phyloP scores from a whole-genome alignment of 169 alveolate species.

The Eimeria tenella region DNA sequence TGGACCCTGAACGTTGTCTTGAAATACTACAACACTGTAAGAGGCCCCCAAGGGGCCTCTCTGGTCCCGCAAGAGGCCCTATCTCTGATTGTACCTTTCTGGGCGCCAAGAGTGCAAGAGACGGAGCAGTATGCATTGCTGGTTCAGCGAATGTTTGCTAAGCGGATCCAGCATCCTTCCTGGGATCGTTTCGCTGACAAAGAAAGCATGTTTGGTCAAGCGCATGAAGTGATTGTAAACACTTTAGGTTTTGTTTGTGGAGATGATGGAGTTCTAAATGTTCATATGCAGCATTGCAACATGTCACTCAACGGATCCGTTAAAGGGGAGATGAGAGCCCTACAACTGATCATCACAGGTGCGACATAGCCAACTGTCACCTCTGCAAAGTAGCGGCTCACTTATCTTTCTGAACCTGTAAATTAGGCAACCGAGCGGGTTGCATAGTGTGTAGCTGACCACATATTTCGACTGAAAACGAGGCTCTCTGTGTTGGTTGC shows the following conservation, averaged over 20 bases:
- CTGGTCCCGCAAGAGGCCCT: background rate
- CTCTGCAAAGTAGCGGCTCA: too few species aligned
- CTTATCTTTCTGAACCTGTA: background rate
- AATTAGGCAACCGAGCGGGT: background rate
- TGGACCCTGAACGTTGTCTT: background rate
- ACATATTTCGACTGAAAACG: too few species aligned
- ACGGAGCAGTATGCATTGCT: background rate
- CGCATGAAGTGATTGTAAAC: background rate
- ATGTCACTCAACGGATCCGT: background rate
- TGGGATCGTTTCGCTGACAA: background rate
- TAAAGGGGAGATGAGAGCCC: background rate
- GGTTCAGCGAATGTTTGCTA: background rate
- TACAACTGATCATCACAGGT: constrained; percentile 5
- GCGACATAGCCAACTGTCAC: too few species aligned
- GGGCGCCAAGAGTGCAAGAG: background rate
- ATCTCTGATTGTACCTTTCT: constrained; percentile 9
- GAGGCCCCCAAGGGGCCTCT: background rate
- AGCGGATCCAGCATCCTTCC: background rate
- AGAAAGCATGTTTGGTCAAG: background rate
- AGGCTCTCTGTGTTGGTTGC: too few species aligned
- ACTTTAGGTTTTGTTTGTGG: background rate
- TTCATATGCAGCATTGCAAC: background rate
- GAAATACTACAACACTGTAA: too few species aligned
- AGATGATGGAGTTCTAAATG: background rate
- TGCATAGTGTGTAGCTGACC: too few species aligned